Evolutionary conservation across 768 basidiomycete genomes (phyloP).

Genomic region (Leucosporidium scottii): DNA sequence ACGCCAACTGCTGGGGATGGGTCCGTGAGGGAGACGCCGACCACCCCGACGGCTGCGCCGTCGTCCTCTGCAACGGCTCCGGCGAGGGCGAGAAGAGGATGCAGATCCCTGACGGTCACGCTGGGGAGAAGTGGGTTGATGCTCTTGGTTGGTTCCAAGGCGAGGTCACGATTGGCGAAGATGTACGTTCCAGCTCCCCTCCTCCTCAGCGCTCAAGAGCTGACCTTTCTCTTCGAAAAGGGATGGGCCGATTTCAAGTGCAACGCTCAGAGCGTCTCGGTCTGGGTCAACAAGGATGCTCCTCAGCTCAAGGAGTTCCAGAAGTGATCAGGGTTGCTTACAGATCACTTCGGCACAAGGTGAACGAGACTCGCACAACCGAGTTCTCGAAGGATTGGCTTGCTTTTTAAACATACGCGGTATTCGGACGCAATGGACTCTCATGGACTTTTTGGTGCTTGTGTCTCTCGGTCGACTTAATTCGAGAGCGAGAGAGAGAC

Average conservation of each 20-base stretch:
- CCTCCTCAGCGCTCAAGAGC: not conserved
- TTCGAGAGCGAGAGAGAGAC: too few species aligned
- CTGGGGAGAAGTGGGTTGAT: slow-evolving; percentile 49
- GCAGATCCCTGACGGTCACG: slow-evolving; percentile 43
- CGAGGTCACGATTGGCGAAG: slow-evolving; percentile 47
- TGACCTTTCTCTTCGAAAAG: not conserved
- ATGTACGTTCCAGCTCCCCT: slow-evolving; percentile 31
- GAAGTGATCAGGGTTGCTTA: slow-evolving; percentile 25
- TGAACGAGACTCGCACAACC: too few species aligned
- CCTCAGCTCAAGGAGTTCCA: slow-evolving; percentile 45
- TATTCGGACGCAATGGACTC: too few species aligned
- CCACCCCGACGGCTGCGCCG: slow-evolving; percentile 43
- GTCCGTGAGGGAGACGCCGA: slow-evolving; percentile 43
- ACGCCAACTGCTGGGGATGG: slow-evolving; percentile 46
- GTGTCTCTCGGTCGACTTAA: too few species aligned
- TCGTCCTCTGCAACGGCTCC: slow-evolving; percentile 37
- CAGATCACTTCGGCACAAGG: too few species aligned
- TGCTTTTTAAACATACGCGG: too few species aligned
- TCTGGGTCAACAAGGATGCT: slow-evolving; percentile 46
- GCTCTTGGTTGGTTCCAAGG: slow-evolving; percentile 47
- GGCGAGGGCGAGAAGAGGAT: slow-evolving; percentile 43
- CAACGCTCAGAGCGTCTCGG: slow-evolving; percentile 43
- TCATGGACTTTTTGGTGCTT: too few species aligned
- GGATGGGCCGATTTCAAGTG: slow-evolving; percentile 47
- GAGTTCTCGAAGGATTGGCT: too few species aligned